A percentile compares a stretch with the other conserved stretches of the same genome.
These are phyloP conservation scores for Goffeauzyma gilvescens DNA, from an alignment of 768 basidiomycete species.

Conservation along the genomic window DNA sequence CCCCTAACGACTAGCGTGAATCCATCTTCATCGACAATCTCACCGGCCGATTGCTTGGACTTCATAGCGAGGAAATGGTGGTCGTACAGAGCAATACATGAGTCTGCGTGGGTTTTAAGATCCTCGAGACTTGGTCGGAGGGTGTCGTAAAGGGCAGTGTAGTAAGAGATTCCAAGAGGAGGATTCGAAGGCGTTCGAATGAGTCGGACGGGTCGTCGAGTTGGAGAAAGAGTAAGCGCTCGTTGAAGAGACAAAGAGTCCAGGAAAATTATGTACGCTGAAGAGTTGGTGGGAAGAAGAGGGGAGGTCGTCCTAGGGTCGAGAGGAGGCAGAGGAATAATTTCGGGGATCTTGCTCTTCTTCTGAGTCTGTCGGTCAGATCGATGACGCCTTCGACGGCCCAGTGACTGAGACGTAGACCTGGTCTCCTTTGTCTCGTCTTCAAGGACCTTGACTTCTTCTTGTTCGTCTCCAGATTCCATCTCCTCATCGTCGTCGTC, in stretches of 20 bases:
- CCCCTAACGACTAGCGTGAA: conserved; percentile 87
- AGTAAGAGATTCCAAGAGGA: conserved; percentile 54
- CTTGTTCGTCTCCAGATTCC: conserved; percentile 18
- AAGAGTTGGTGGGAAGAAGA: conserved; percentile 47
- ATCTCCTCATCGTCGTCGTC: conserved; percentile 17
- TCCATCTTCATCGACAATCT: conserved; percentile 80
- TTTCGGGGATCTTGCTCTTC: conserved; percentile 35
- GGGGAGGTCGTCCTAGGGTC: conserved; percentile 43
- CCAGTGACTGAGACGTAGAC: conserved; percentile 34
- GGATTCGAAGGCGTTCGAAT: conserved; percentile 36
- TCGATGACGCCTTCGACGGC: conserved; percentile 10
- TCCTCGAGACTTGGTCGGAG: conserved; percentile 57
- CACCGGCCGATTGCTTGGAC: conserved; percentile 37
- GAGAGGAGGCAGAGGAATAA: conserved; percentile 44
- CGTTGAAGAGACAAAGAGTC: conserved; percentile 53
- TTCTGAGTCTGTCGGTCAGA: conserved; percentile 23
- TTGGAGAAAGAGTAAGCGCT: conserved; percentile 35
- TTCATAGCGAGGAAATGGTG: conserved; percentile 36
- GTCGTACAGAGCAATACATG: conserved; percentile 58
- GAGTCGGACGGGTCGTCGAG: conserved; percentile 12
- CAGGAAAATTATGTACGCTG: conserved; percentile 43
- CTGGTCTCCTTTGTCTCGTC: conserved; percentile 36
- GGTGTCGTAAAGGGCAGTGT: conserved; percentile 43
- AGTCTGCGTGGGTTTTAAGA: conserved; percentile 62
- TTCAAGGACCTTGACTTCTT: conserved; percentile 26